Evolutionary conservation across 257 asterid genomes (phyloP).

Genomic region (Galeopsis tetrahit): DNA sequence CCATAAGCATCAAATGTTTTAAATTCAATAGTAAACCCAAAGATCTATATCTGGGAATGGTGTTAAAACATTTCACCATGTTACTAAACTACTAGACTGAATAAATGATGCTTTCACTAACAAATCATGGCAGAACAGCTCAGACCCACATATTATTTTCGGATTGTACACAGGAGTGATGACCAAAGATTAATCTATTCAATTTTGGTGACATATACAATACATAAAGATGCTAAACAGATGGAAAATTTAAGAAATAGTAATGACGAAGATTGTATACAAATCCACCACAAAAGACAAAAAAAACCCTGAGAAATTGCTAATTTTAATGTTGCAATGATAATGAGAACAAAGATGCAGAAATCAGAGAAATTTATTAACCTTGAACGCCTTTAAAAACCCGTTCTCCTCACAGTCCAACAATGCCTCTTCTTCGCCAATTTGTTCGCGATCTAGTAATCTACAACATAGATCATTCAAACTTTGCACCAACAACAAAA

Average conservation of each 20-base stretch:
- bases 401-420: conserved; percentile 92
- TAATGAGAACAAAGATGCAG: conserved; percentile 11
- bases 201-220: conserved; percentile 17
- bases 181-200: conserved; percentile 12
- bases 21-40: conserved; percentile 8
- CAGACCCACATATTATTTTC: conserved; percentile 30
- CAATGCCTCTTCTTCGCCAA: conserved; percentile 77
- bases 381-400: conserved; percentile 96
- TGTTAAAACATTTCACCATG: too few relatives aligned
- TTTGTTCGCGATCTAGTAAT: conserved; percentile 86
- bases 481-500: conserved; percentile 31
- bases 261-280: neutral
- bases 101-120: conserved; percentile 23
- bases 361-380: conserved; percentile 36
- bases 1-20: conserved; percentile 1
- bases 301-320: neutral
- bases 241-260: neutral
- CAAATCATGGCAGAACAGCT: conserved; percentile 30
- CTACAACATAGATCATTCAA: conserved; percentile 42
- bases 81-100: neutral
- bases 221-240: conserved; percentile 3
- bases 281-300: conserved; percentile 15
- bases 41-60: neutral
- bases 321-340: neutral
- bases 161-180: conserved; percentile 20